phyloP scores from a whole-genome alignment of 106 monocot species.

The Apostasia shenzhenica region DNA sequence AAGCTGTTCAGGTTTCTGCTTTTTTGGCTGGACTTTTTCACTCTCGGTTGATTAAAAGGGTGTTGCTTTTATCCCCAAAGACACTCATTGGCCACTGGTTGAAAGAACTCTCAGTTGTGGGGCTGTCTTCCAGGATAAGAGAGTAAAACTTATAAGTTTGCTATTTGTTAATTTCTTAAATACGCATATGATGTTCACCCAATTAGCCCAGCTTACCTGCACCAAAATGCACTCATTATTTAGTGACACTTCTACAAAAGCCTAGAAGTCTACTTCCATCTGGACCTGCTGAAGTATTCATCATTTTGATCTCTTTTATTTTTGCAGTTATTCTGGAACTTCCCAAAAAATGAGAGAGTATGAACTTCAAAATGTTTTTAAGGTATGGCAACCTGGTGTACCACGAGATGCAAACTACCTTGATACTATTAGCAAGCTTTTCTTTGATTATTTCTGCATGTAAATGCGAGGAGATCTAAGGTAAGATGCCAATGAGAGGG shows the following conservation, averaged over 20 bases:
- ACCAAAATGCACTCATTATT: neutral
- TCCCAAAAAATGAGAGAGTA: conserved; percentile 54
- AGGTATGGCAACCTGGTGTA: conserved; percentile 32
- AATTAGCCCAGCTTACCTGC: neutral
- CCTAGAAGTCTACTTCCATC: neutral
- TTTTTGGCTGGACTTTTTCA: conserved; percentile 84
- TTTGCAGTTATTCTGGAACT: conserved; percentile 73
- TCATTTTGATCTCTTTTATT: conserved; percentile 3
- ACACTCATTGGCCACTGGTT: conserved; percentile 90
- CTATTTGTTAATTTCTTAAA: conserved; percentile 3
- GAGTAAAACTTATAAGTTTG: conserved; percentile 40
- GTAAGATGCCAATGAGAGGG: too few species aligned
- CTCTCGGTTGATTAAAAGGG: conserved; percentile 75
- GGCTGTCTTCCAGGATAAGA: conserved; percentile 56
- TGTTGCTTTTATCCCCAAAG: conserved; percentile 84
- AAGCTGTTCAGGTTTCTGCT: conserved; percentile 57
- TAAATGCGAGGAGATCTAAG: too few species aligned
- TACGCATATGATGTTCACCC: neutral
- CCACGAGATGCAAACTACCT: neutral
- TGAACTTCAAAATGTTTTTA: conserved; percentile 54
- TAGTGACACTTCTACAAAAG: neutral
- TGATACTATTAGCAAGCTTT: too few species aligned
- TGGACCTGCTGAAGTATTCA: neutral
- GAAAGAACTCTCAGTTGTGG: conserved; percentile 88
- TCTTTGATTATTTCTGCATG: too few species aligned